Evolutionary conservation across 805 yeast genomes (phyloP), one percentile per base, ranked within the genome.

Genomic region (Metschnikowia kofuensis): DNA sequence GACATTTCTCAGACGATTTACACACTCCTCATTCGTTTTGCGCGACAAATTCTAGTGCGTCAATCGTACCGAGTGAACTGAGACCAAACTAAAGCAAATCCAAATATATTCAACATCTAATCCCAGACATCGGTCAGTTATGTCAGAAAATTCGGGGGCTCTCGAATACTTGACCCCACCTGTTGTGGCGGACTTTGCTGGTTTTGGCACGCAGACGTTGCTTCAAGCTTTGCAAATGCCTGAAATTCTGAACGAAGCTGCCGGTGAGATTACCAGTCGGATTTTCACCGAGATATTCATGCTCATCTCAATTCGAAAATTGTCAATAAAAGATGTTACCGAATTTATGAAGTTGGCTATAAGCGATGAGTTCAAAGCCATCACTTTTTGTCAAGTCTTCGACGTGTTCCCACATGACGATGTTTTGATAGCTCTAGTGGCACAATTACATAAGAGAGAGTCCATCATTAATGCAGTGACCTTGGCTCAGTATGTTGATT

Each of bases 311-410:
- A 65, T 60, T 2, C 56, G 51, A 3, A 31, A 41, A 9, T 47
- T 65, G 39, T 51, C 55, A 8, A 42, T 51, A 9, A 58, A 54
- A 6, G 26, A 47, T 1, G 53, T 67, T 15, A 49, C 58, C 7
- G 55, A 55, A 21, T 66, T 69, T 45, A 52, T 71, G 35, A 52
- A 61, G 14, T 29, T 54, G 3, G 62, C 66, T 21, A 66, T 72
- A 42, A 65, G 58, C 27, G 63, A 60, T 30, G 75, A 70, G 40
- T 55, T 55, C 10, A 45, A 55, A 4, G 76, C 77, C 13, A 56
- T 61, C 9, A 50, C 58, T 2, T 72, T 73, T 45, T 71, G 75
- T 47, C 72, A 68, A 46, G 70, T 71, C 1, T 54, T 69, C 14
- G 68, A 71, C 53, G 68, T 69, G 7, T 71, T 73, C 35, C 76